Percentiles rank a stretch among this genome's conserved stretches.
Evolutionary conservation across 306 rosid genomes (phyloP).

Genomic region (Medicago arabica): DNA sequence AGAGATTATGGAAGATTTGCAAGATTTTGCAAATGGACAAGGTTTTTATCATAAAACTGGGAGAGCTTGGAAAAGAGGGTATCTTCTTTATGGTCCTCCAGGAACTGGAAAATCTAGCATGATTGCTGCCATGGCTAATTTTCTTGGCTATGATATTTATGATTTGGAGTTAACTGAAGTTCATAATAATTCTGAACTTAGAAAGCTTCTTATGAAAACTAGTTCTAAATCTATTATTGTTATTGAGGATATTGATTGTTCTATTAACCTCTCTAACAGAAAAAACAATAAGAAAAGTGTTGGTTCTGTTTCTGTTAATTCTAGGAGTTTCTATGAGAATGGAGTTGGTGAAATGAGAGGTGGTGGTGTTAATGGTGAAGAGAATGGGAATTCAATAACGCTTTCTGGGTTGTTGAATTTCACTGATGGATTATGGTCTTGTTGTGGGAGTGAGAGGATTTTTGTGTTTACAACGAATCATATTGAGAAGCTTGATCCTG

Average conservation of each 20-base stretch:
- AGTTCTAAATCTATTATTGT: slow-evolving; percentile 89
- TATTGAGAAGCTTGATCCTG: slow-evolving; percentile 95
- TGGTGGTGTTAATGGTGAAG: slow-evolving; percentile 52
- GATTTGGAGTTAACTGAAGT: slow-evolving; percentile 93
- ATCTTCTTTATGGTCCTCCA: slow-evolving; percentile 88
- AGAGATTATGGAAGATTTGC: slow-evolving; percentile 78
- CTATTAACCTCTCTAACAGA: slow-evolving; percentile 67
- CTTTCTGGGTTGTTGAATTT: slow-evolving; percentile 91
- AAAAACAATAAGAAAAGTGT: slow-evolving; percentile 36
- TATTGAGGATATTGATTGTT: slow-evolving; percentile 94
- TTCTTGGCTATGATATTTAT: slow-evolving; percentile 83
- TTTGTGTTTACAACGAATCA: slow-evolving; percentile 94
- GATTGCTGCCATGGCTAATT: slow-evolving; percentile 98
- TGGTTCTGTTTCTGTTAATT: not conserved
- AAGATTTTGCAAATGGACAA: slow-evolving; percentile 79
- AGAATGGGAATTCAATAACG: slow-evolving; percentile 72
- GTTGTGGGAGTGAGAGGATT: slow-evolving; percentile 97
- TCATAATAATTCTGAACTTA: slow-evolving; percentile 81
- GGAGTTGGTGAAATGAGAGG: slow-evolving; percentile 45
- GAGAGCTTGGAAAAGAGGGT: slow-evolving; percentile 95
- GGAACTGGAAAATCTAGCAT: slow-evolving; percentile 95
- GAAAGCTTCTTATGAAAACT: slow-evolving; percentile 92
- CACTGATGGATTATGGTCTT: slow-evolving; percentile 97
- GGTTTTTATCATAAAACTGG: slow-evolving; percentile 87
- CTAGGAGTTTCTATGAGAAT: slow-evolving; percentile 47